Conservation (phyloP, 2,329 filamentous ascomycete genomes). For the Epichloe amarillans region DNA sequence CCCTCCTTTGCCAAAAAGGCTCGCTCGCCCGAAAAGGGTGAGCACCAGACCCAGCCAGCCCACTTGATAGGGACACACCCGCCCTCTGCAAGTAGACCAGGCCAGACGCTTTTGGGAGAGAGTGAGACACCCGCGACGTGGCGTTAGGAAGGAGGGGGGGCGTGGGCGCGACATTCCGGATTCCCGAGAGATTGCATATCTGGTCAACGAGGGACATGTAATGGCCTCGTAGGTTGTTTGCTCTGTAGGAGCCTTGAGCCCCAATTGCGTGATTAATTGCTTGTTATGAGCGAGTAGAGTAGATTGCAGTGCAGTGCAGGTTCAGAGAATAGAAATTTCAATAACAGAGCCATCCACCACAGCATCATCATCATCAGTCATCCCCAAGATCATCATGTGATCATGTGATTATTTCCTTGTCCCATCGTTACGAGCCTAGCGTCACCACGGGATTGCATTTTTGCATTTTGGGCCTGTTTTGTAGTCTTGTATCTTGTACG, state of each 20-base stretch:
- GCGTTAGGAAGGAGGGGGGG: not conserved
- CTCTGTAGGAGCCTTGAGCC: too few relatives aligned
- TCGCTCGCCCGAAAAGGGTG: not conserved
- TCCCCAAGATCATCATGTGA: not conserved
- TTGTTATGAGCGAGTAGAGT: too few relatives aligned
- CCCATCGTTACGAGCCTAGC: not conserved
- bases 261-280: not conserved
- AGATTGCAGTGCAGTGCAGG: too few relatives aligned
- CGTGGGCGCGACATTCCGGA: too few relatives aligned
- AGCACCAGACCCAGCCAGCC: conserved; percentile 4
- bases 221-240: too few relatives aligned
- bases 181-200: not conserved
- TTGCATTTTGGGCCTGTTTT: not conserved
- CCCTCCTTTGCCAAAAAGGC: not conserved
- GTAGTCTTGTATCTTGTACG: not conserved
- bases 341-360: not conserved
- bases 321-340: not conserved
- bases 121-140: not conserved
- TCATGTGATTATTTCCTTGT: not conserved
- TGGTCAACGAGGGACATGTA: not conserved
- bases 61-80: conserved; percentile 1
- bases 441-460: not conserved
- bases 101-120: not conserved
- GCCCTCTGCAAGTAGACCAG: too few relatives aligned
- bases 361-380: not conserved